Conservation (phyloP, 108 stramenopile species). For the Schizochytrium sp. region DNA sequence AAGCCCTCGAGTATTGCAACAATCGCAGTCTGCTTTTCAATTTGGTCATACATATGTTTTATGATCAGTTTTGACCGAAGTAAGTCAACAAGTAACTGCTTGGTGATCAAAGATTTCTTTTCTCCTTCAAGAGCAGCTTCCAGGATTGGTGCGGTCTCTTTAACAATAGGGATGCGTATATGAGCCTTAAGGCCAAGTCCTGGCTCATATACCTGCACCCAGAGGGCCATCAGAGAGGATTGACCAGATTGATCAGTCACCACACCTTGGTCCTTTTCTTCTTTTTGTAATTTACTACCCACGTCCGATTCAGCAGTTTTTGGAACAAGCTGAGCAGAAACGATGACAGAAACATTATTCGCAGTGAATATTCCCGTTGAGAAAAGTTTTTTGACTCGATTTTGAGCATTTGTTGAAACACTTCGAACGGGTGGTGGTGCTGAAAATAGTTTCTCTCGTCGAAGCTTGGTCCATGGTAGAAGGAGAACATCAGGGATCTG, state of each 20-base stretch:
- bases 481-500: not conserved
- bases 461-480: conserved; percentile 27
- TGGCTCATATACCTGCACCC: conserved; percentile 44
- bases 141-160: not conserved
- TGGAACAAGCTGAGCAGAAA: not conserved
- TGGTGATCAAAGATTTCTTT: not conserved
- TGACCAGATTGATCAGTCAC: not conserved
- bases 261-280: not conserved
- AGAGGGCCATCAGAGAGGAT: not conserved
- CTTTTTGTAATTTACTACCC: not conserved
- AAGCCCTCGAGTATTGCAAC: conserved; percentile 2
- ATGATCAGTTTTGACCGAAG: not conserved
- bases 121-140: not conserved
- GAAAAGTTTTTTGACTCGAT: not conserved
- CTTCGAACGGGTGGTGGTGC: not conserved
- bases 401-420: too few relatives aligned
- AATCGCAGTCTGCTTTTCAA: not conserved
- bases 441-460: not conserved
- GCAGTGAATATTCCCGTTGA: conserved; percentile 35
- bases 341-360: conserved; percentile 16
- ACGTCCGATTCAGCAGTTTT: not conserved
- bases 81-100: not conserved
- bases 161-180: not conserved
- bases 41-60: not conserved
- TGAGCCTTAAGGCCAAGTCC: not conserved